Base-by-base conservation (phyloP, 371 early-diverging fungal genomes). In the Apophysomyces sp. region DNA sequence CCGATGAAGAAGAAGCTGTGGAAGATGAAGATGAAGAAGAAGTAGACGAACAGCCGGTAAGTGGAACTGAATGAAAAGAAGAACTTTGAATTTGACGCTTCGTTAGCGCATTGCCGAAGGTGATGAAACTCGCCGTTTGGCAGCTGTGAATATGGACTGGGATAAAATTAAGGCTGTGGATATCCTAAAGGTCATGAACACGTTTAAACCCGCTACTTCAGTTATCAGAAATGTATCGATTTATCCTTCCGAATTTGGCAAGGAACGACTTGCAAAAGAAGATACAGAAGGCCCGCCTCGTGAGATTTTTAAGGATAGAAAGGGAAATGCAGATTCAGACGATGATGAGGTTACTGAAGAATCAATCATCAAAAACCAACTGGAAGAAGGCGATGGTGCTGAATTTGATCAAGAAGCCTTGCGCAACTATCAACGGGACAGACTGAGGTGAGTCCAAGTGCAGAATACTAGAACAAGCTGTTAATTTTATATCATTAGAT, bases 81-180 rank as follows among this genome's bases (percentile, higher is more conserved):
- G 13, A 24, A 49, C 30, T 2, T 67, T 61, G 9, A 61, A 29
- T 39, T 57, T 61, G 21, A 58, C 28, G 16, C 13, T 16, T 18
- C 36, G 13, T 15, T 36, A 82, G 52, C 68, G 83, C 52, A 85
- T 95, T 36, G 90, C 92, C 4, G 77, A 78, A 34, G 96, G 97
- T 32, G 95, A 95, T 5, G 93, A 93, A 54, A 92, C 98, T 0
- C 75, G 77, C 26, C 83, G 99, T 26, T 83, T 99, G 55, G 99
- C 98, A 12, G 86, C 89, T 16, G 93, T 99, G 18, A 97, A 98
- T 66, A 74, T 99, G 88, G 99, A 99, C 77, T 98, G 99, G 99
- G 96, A 97, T 65, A 87, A 95, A 52, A 80, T 96, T 55, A 90
- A 85, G 65, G 90, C 97, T 0, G 71, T 78, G 0, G 99, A 98